Base-by-base conservation (phyloP, 2,329 filamentous ascomycete genomes). In the Microdochium nivale region DNA sequence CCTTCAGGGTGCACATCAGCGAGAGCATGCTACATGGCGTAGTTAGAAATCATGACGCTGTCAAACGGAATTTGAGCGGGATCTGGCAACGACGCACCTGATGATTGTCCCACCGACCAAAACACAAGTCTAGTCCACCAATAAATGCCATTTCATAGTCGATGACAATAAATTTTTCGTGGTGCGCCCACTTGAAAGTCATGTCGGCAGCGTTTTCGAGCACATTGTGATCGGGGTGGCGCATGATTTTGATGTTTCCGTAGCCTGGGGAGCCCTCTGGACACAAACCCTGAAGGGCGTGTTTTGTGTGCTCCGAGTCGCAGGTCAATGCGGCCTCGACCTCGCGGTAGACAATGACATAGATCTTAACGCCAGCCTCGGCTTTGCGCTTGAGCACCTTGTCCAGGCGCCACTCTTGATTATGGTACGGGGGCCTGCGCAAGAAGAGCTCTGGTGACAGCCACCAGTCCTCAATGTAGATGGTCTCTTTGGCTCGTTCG, bases 381-480 rank as follows among this genome's bases (percentile, higher is more conserved):
- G 94, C 94, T 37, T 85, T 87, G 25, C 90, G 81, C 73, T 96
- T 97, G 53, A 99, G 72, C 13, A 95, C 73, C 55, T 88, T 83
- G 67, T 99, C 94, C 19, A 99, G 70, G 11, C 92, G 80, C 81
- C 86, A 96, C 69, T 96, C 81, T 65, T 95, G 88, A 58, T 90
- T 87, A 63, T 78, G 79, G 58, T 86, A 86, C 0, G 94, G 88
- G 1, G 94, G 91, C 21, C 94, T 80, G 35, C 94, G 83, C 55
- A 99, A 69, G 69, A 92, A 95, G 55, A 94, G 70, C 68, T 94
- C 88, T 0, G 89, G 94, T 3, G 88, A 95, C 14, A 97, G 74
- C 94, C 94, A 97, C 94, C 92, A 99, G 64, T 97, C 94, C 54
- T 79, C 87, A 58, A 99, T 95, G 68, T 97, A 99, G 60, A 99